phyloP scores from a whole-genome alignment of 495 filamentous ascomycete species.

The Pyrenula massariospora region DNA sequence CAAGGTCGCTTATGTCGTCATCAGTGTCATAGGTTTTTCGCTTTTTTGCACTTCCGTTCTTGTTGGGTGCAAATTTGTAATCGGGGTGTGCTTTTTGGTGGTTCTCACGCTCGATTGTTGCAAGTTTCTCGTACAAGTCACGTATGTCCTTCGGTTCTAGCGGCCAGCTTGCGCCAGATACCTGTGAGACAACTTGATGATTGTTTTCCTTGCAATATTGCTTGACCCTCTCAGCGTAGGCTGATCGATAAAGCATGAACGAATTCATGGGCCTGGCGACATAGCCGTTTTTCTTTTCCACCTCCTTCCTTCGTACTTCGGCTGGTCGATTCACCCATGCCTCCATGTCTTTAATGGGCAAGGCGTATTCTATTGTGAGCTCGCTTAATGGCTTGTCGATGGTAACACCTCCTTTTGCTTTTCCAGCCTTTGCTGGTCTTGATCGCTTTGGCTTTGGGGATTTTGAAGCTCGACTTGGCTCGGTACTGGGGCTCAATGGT shows the following conservation, averaged over 20 bases:
- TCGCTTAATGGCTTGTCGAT: conserved; percentile 64
- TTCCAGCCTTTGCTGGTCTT: conserved; percentile 19
- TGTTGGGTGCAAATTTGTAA: conserved; percentile 91
- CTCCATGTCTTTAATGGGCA: conserved; percentile 70
- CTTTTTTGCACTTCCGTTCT: conserved; percentile 42
- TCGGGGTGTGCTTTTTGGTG: conserved; percentile 78
- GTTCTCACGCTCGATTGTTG: conserved; percentile 72
- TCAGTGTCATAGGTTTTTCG: conserved; percentile 30
- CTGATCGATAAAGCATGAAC: conserved; percentile 96
- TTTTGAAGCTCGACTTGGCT: not conserved
- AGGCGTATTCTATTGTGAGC: conserved; percentile 53
- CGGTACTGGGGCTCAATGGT: not conserved
- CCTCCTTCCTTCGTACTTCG: conserved; percentile 53
- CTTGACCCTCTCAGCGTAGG: conserved; percentile 80
- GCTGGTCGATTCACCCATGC: conserved; percentile 63
- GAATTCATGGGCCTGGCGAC: conserved; percentile 94
- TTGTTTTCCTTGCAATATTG: conserved; percentile 76
- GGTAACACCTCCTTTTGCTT: conserved; percentile 41
- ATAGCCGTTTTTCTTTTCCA: conserved; percentile 61
- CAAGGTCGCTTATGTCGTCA: conserved; percentile 23
- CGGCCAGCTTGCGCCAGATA: conserved; percentile 78
- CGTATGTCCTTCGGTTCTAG: conserved; percentile 61
- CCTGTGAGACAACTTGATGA: conserved; percentile 82
- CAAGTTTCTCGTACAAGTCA: conserved; percentile 70
- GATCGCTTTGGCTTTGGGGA: conserved; percentile 11